Evolutionary conservation across 179 eudicot species (phyloP).

Genomic region (Beta lomatogona): DNA sequence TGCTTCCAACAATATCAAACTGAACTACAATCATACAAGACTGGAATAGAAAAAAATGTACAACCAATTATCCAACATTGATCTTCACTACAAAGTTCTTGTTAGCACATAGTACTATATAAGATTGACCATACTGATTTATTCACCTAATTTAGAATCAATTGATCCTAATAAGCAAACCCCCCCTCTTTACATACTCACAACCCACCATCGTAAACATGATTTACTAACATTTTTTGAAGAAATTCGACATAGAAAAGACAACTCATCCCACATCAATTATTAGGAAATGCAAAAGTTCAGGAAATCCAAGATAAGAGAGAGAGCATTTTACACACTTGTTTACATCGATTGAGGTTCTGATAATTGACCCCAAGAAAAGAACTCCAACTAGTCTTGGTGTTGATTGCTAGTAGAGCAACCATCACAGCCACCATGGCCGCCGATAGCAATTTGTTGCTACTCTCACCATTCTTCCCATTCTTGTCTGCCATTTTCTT

Average conservation of each 20-base stretch:
- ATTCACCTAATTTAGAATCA: not conserved
- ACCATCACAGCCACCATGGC: constrained; percentile 27
- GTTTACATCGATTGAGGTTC: constrained; percentile 34
- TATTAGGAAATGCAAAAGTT: too few relatives aligned
- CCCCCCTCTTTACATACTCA: not conserved
- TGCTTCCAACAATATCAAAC: not conserved
- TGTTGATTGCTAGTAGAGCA: constrained; percentile 26
- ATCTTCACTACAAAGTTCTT: not conserved
- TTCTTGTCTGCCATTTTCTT: too few relatives aligned
- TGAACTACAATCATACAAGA: not conserved
- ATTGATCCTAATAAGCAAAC: constrained; percentile 1
- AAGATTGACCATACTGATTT: not conserved
- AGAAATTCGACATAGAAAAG: not conserved
- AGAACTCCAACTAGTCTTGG: constrained; percentile 17
- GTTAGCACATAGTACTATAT: not conserved
- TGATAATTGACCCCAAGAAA: constrained; percentile 4
- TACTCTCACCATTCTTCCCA: constrained; percentile 18
- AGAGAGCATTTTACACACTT: constrained; percentile 27
- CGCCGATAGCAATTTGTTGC: constrained; percentile 38
- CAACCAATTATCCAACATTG: not conserved
- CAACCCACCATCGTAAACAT: constrained; percentile 1
- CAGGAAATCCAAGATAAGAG: not conserved
- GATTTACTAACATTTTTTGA: not conserved
- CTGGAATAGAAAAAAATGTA: not conserved
- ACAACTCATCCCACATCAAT: not conserved